A percentile compares a stretch with the other conserved stretches of the same genome.
phyloP scores from a whole-genome alignment of 495 filamentous ascomycete species.

The Hyaloscypha bicolor region DNA sequence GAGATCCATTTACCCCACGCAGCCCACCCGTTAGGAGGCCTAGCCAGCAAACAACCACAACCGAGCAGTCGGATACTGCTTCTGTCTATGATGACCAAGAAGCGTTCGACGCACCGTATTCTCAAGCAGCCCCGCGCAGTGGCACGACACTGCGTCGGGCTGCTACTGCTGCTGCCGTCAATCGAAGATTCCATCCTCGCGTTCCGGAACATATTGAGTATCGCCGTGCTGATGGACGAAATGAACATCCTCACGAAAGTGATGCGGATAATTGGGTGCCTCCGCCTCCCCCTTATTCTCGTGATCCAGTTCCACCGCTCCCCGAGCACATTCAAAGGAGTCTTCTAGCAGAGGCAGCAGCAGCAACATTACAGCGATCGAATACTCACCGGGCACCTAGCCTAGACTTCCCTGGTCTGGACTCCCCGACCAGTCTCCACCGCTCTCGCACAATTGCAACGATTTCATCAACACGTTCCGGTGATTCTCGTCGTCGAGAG shows the following conservation, averaged over 20 bases:
- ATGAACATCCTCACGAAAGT: conserved; percentile 79
- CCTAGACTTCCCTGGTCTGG: conserved; percentile 20
- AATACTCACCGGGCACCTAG: conserved; percentile 24
- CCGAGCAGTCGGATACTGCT: conserved; percentile 34
- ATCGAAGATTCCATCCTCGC: conserved; percentile 59
- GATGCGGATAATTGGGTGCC: conserved; percentile 94
- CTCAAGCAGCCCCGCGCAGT: conserved; percentile 77
- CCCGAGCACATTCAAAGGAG: conserved; percentile 50
- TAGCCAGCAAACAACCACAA: conserved; percentile 26
- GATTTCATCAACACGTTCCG: conserved; percentile 20
- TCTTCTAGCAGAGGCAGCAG: conserved; percentile 28
- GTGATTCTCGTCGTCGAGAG: conserved; percentile 21
- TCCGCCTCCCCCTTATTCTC: conserved; percentile 85
- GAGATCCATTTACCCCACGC: conserved; percentile 24
- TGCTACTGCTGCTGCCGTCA: conserved; percentile 75
- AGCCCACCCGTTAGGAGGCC: conserved; percentile 37
- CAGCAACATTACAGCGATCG: conserved; percentile 22
- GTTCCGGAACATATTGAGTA: conserved; percentile 30
- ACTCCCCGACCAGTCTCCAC: conserved; percentile 14
- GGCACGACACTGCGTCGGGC: conserved; percentile 75
- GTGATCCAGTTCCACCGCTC: conserved; percentile 56
- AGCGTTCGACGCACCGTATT: conserved; percentile 69
- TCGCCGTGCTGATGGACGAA: conserved; percentile 58
- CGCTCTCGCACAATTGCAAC: conserved; percentile 29
- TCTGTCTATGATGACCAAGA: conserved; percentile 56